Evolutionary conservation across 2,329 filamentous ascomycete species (phyloP).

Genomic region (Graphilbum ipis-grandicollis): DNA sequence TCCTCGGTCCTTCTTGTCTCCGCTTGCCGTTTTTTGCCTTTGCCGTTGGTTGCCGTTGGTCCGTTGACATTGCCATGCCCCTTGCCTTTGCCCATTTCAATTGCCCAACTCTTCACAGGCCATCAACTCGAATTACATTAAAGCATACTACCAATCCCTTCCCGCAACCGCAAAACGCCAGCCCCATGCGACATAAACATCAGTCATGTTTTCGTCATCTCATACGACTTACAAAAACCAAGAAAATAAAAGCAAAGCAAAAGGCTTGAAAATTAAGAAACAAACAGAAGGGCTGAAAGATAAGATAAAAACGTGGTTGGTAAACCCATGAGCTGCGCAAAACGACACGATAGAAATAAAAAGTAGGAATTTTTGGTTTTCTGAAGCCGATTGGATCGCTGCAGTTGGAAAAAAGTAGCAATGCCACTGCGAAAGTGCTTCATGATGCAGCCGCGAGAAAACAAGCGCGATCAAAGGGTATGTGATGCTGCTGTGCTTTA

Average conservation of each 20-base stretch:
- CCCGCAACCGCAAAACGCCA: slow-evolving; percentile 1
- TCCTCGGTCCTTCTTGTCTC: too few relatives aligned
- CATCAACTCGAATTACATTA: neutral
- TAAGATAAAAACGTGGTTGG: neutral
- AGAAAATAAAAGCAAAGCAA: slow-evolving; percentile 2
- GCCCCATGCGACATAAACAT: slow-evolving; percentile 3
- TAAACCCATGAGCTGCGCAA: neutral
- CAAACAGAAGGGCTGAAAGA: slow-evolving; percentile 6
- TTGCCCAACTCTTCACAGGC: neutral
- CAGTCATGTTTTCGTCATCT: neutral
- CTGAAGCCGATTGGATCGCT: too few relatives aligned
- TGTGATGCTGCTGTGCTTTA: too few relatives aligned
- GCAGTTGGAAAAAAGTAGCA: too few relatives aligned
- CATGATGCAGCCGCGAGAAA: too few relatives aligned
- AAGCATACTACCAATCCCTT: neutral
- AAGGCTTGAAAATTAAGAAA: slow-evolving; percentile 1
- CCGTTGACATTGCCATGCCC: neutral
- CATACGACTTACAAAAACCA: neutral
- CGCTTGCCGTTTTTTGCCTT: too few relatives aligned
- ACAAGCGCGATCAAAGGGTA: too few relatives aligned
- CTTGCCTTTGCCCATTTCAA: neutral
- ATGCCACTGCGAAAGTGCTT: too few relatives aligned
- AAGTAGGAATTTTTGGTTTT: too few relatives aligned
- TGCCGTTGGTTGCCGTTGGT: too few relatives aligned
- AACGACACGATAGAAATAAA: neutral